phyloP scores from a whole-genome alignment of 164 flowering plant genomes.

The Aristolochia fimbriata region DNA sequence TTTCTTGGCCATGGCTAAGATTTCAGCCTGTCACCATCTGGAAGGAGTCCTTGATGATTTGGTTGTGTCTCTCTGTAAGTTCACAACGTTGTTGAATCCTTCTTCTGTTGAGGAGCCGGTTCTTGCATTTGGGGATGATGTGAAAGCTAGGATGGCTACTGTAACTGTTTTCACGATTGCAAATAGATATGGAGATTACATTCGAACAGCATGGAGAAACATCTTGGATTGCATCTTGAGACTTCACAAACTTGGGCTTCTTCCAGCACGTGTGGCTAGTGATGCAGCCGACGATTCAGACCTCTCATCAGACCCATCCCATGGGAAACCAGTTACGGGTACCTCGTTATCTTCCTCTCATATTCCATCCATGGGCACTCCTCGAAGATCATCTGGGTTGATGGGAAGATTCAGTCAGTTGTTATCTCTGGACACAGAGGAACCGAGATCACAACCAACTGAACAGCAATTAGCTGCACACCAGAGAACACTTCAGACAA shows the following conservation, averaged over 20 bases:
- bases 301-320: slow-evolving; percentile 15
- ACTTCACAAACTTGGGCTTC: slow-evolving; percentile 34
- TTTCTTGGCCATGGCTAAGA: slow-evolving; percentile 33
- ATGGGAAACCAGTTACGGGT: slow-evolving; percentile 17
- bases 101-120: slow-evolving; percentile 26
- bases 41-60: slow-evolving; percentile 36
- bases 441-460: slow-evolving; percentile 26
- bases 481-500: slow-evolving; percentile 28
- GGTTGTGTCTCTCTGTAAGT: slow-evolving; percentile 33
- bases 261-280: slow-evolving; percentile 26
- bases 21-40: slow-evolving; percentile 32
- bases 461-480: slow-evolving; percentile 35
- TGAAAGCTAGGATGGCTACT: slow-evolving; percentile 34
- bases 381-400: slow-evolving; percentile 25
- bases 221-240: slow-evolving; percentile 33
- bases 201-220: slow-evolving; percentile 35
- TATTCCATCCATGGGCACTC: slow-evolving; percentile 18
- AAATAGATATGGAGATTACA: slow-evolving; percentile 28
- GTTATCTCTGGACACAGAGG: slow-evolving; percentile 31
- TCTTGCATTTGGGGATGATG: slow-evolving; percentile 27
- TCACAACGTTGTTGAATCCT: slow-evolving; percentile 27
- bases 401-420: slow-evolving; percentile 37
- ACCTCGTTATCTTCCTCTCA: slow-evolving; percentile 23
- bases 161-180: slow-evolving; percentile 31
- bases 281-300: slow-evolving; percentile 25